Evolutionary conservation across 257 asterid genomes (phyloP), one percentile per base, ranked within the genome.

Genomic region (Fraxinus excelsior): DNA sequence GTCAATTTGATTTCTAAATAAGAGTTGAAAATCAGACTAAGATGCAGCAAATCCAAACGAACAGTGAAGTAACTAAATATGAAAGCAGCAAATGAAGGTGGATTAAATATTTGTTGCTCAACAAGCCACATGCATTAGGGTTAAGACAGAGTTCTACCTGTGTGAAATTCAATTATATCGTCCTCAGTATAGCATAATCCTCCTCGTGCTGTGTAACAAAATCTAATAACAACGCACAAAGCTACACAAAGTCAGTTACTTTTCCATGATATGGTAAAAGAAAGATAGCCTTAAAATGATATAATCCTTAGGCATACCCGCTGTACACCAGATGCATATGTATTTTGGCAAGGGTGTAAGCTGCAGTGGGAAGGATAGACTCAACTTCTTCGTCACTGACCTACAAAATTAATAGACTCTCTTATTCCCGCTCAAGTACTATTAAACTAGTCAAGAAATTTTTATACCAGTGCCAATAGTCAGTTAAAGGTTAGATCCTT

Each of bases 111-210:
- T 14, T 44, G 75, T 35, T 51, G 62, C 76, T 14, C 34, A 70
- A 78, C 78, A 79, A 42, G 73, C 70, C 74, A 32, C 65, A 72
- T 71, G 71, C 67, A 68, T 19, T 31, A 73, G 67, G 76, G 74
- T 19, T 67, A 73, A 82, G 75, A 73, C 40, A 81, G 82, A 70
- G 42, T 72, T 74, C 78, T 88, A 87, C 99, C 99, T 79, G 90
- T 87, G 78, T 94, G 86, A 85, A 93, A 88, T 83, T 91, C 98
- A 90, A 95, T 86, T 83, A 95, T 88, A 83, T 91, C 98, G 77
- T 91, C 98, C 81, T 95, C 98, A 4, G 98, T 87, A 83, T 93
- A 95, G 91, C 99, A 93, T 85, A 90, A 93, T 72, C 99, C 98
- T 28, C 99, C 99, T 7, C 99, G 88, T 72, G 99, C 99, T 40